These are phyloP conservation scores for Paramyrothecium sp. DNA, from an alignment of 2,329 filamentous ascomycete species.

Conservation along the genomic window DNA sequence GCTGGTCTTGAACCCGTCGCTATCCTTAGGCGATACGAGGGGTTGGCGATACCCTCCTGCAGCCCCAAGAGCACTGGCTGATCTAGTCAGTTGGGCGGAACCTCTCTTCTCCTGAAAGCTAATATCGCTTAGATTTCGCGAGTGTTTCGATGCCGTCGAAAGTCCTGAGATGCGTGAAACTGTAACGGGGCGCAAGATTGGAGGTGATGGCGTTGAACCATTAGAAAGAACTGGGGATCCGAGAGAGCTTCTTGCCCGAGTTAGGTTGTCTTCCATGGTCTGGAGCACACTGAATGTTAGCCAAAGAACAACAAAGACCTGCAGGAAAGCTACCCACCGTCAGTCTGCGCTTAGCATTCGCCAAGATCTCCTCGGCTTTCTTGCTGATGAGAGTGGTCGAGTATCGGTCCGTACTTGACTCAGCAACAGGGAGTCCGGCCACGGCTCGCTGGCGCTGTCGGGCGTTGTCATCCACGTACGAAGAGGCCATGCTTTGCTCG, in stretches of 20 bases:
- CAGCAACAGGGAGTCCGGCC: not conserved
- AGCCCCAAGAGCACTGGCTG: constrained; percentile 62
- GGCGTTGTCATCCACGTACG: constrained; percentile 45
- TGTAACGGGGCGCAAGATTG: constrained; percentile 30
- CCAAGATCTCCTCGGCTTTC: constrained; percentile 84
- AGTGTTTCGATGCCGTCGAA: constrained; percentile 15
- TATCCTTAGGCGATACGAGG: constrained; percentile 12
- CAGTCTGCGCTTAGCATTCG: constrained; percentile 85
- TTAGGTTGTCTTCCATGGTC: constrained; percentile 93
- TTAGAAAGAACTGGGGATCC: constrained; percentile 39
- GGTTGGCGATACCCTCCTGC: constrained; percentile 58
- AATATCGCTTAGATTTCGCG: constrained; percentile 31
- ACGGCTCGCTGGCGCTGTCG: not conserved
- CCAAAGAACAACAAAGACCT: not conserved
- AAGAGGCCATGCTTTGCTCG: constrained; percentile 63
- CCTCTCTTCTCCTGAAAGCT: constrained; percentile 24
- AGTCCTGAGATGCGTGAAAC: constrained; percentile 17
- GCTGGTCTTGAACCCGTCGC: not conserved
- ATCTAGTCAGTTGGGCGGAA: constrained; percentile 46
- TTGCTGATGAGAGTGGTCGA: constrained; percentile 76
- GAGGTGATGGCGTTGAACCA: constrained; percentile 52
- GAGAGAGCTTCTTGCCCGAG: constrained; percentile 71
- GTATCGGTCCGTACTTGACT: constrained; percentile 54
- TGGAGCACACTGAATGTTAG: constrained; percentile 32
- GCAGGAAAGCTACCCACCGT: constrained; percentile 58